A percentile compares a stretch with the other conserved stretches of the same genome.
phyloP scores from a whole-genome alignment of 345 rosid genomes.

The Eucalyptus marginata region DNA sequence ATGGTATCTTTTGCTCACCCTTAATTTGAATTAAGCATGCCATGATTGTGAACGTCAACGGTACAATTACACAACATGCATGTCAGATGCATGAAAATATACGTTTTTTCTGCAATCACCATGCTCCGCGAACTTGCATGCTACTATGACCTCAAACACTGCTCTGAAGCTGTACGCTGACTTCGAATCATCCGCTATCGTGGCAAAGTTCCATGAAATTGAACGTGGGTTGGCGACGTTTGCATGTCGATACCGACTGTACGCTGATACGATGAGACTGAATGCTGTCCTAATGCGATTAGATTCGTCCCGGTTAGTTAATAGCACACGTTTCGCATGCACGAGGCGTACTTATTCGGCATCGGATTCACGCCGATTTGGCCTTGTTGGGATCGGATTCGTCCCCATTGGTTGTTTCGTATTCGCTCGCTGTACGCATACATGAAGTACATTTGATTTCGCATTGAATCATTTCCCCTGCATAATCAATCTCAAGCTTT shows the following conservation, averaged over 20 bases:
- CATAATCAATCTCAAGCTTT: neutral
- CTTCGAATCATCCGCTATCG: neutral
- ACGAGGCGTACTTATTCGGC: neutral
- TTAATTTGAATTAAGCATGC: neutral
- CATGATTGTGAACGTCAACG: neutral
- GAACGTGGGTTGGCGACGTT: neutral
- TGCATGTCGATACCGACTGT: neutral
- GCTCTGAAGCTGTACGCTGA: neutral
- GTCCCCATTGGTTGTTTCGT: neutral
- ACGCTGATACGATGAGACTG: neutral
- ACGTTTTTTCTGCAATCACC: neutral
- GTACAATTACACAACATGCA: neutral
- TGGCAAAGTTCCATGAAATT: neutral
- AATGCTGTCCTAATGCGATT: neutral
- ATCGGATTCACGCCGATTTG: neutral
- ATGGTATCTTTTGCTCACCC: neutral
- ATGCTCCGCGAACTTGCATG: neutral
- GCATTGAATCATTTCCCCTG: neutral
- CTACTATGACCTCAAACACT: neutral
- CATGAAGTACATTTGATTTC: no score
- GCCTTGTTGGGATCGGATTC: neutral
- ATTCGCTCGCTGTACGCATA: neutral
- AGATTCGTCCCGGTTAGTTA: neutral
- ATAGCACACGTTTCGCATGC: neutral
- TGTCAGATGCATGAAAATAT: neutral